A percentile compares a stretch with the other conserved stretches of the same genome.
These are phyloP conservation scores for Cladophialophora immunda DNA, from an alignment of 2,329 filamentous ascomycete genomes.

Conservation along the genomic window DNA sequence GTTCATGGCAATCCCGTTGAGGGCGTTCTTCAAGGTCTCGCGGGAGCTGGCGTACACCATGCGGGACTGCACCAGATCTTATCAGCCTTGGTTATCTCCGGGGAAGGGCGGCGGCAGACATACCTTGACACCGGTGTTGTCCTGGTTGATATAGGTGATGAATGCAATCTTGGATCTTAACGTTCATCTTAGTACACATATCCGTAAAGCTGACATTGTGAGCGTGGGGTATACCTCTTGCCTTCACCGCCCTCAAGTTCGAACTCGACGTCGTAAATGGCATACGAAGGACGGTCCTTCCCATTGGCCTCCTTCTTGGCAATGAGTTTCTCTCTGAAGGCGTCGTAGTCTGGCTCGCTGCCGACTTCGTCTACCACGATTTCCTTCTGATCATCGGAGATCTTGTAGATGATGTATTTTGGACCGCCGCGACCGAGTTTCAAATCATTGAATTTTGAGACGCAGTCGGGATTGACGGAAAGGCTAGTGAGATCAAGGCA, in stretches of 20 bases:
- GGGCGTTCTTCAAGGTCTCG: slow-evolving; percentile 58
- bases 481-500: slow-evolving; percentile 48
- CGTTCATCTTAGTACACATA: slow-evolving; percentile 17
- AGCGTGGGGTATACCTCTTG: slow-evolving; percentile 51
- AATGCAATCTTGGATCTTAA: slow-evolving; percentile 60
- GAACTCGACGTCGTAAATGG: slow-evolving; percentile 61
- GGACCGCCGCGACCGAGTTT: slow-evolving; percentile 54
- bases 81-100: slow-evolving; percentile 33
- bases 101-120: not conserved
- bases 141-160: slow-evolving; percentile 50
- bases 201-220: not conserved
- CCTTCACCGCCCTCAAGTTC: slow-evolving; percentile 58
- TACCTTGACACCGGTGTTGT: slow-evolving; percentile 43
- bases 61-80: slow-evolving; percentile 48
- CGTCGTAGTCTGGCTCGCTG: slow-evolving; percentile 56
- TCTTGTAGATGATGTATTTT: slow-evolving; percentile 63
- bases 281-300: slow-evolving; percentile 57
- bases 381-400: slow-evolving; percentile 59
- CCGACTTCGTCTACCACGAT: slow-evolving; percentile 59
- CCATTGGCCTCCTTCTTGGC: slow-evolving; percentile 53
- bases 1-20: slow-evolving; percentile 50
- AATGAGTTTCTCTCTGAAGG: slow-evolving; percentile 57
- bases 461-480: slow-evolving; percentile 56
- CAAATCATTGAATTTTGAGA: slow-evolving; percentile 57
- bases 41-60: slow-evolving; percentile 62